These are phyloP conservation scores for Litsea cubeba DNA, from an alignment of 164 flowering plant genomes.

Conservation along the genomic window DNA sequence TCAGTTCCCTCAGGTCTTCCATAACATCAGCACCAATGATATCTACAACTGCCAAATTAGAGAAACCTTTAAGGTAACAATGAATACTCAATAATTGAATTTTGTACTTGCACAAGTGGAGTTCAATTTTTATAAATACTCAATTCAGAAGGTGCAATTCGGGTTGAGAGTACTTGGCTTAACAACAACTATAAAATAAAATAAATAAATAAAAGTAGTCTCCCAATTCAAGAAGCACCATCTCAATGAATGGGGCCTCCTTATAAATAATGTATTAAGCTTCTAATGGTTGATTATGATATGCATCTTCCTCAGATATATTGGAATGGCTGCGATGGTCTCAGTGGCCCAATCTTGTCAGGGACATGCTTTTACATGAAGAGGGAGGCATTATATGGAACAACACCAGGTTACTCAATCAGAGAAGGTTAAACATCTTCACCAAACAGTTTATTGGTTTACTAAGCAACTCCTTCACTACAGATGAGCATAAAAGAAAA, in stretches of 20 bases:
- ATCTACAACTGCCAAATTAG: slow-evolving; percentile 20
- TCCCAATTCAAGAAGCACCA: no score
- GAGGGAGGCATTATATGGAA: slow-evolving; percentile 25
- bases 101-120: no score
- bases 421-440: background rate
- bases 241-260: no score
- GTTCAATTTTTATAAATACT: no score
- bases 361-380: slow-evolving; percentile 33
- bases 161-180: no score
- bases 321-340: slow-evolving; percentile 29
- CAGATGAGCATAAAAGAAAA: background rate
- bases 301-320: slow-evolving; percentile 12
- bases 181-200: no score
- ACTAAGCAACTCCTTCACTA: background rate
- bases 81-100: no score
- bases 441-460: background rate
- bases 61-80: slow-evolving; percentile 15
- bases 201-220: no score
- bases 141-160: no score
- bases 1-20: slow-evolving; percentile 35
- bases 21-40: slow-evolving; percentile 26
- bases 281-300: background rate
- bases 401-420: background rate
- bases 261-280: background rate
- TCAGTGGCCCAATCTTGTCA: slow-evolving; percentile 20